Evolutionary conservation across 2,329 filamentous ascomycete genomes (phyloP), one percentile per base, ranked within the genome.

Genomic region (Teratosphaeria zuluensis): DNA sequence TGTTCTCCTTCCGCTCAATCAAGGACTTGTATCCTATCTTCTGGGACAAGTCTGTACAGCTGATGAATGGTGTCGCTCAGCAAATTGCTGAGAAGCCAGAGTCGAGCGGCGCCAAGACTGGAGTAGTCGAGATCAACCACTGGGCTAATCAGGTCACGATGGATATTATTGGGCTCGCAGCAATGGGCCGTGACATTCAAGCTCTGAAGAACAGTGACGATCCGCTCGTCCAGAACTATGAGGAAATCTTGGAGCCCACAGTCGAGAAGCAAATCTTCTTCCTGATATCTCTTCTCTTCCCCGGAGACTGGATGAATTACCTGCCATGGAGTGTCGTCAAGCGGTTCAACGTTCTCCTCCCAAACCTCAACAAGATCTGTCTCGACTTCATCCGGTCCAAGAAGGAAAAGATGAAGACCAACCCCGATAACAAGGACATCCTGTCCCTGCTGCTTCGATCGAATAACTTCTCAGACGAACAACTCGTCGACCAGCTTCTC

Each of bases 21-120:
- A 95, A 94, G 70, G 82, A 92, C 60, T 76, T 96, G 14, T 94
- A 95, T 66, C 87, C 90, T 0, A 76, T 88, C 5, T 95, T 96
- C 73, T 96, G 90, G 90, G 67, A 75, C 21, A 95, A 95, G 74
- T 82, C 86, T 0, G 33, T 42, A 7, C 21, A 56, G 19, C 21
- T 56, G 30, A 31, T 48, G 46, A 54, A 56, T 8, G 38, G 42
- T 11, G 51, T 55, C 7, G 59, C 56, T 56, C 61, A 61, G 53
- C 33, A 51, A 4, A 31, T 42, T 30, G 62, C 59, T 4, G 61
- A 71, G 14, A 21, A 21, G 6, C 42, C 42, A 48, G 42, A 48
- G 42, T n/a, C 16, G n/a, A 21, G 42, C 16, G 42, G 42, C n/a
- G 42, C 42, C 16, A 48, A 48, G 42, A 21, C 42, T 19, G n/a